A percentile compares a stretch with the other conserved stretches of the same genome.
Conservation (phyloP, 352 stramenopile genomes). For the Bremia lactucae region DNA sequence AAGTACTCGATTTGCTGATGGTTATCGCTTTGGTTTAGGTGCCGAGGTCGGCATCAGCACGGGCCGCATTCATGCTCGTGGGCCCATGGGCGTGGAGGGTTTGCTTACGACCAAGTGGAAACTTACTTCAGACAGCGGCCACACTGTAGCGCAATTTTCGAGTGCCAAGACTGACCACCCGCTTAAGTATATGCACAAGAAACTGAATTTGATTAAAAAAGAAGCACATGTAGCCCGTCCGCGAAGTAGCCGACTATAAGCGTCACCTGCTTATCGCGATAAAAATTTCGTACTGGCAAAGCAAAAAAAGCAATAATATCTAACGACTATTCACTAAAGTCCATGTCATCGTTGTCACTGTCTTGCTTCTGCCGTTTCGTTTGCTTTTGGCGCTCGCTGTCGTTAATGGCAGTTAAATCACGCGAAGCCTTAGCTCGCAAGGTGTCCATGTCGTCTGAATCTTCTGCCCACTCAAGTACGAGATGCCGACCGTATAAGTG, state of each 20-base stretch:
- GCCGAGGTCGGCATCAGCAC: slow-evolving; percentile 97
- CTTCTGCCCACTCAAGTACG: slow-evolving; percentile 95
- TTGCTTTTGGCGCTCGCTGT: slow-evolving; percentile 57
- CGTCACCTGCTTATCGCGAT: not conserved
- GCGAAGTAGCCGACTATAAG: slow-evolving; percentile 63
- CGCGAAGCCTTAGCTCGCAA: slow-evolving; percentile 72
- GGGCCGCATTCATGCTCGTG: slow-evolving; percentile 93
- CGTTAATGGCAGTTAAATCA: slow-evolving; percentile 60
- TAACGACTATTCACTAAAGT: slow-evolving; percentile 19
- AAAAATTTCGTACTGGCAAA: not conserved
- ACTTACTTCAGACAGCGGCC: slow-evolving; percentile 75
- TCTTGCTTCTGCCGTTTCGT: slow-evolving; percentile 40
- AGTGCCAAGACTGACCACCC: slow-evolving; percentile 22
- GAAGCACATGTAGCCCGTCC: slow-evolving; percentile 47
- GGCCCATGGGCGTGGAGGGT: slow-evolving; percentile 93
- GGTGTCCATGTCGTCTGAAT: slow-evolving; percentile 79
- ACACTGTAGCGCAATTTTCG: slow-evolving; percentile 70
- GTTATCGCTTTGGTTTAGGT: slow-evolving; percentile 95
- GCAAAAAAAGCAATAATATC: not conserved
- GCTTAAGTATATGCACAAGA: slow-evolving; percentile 72
- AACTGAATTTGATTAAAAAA: slow-evolving; percentile 58
- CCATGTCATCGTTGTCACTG: slow-evolving; percentile 27
- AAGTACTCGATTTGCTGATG: slow-evolving; percentile 92
- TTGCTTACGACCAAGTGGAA: slow-evolving; percentile 98
- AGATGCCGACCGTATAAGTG: slow-evolving; percentile 98